These are phyloP conservation scores for Waltergamsia citrina DNA, from an alignment of 2,329 filamentous ascomycete species.

Conservation along the genomic window DNA sequence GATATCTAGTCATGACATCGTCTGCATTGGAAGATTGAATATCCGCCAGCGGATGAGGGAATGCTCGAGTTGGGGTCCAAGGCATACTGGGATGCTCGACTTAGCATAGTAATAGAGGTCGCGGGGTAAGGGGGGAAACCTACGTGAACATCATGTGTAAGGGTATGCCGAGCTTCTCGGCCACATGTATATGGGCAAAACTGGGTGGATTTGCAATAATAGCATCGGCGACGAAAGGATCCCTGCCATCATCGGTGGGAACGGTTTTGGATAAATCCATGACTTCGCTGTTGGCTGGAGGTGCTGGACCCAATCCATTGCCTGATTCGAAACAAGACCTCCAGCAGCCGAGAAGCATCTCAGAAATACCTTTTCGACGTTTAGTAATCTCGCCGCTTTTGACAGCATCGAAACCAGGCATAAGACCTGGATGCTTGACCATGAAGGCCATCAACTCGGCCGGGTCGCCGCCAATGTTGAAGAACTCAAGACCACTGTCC, in stretches of 20 bases:
- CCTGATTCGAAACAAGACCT: constrained; percentile 74
- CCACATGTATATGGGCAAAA: constrained; percentile 67
- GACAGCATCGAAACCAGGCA: constrained; percentile 72
- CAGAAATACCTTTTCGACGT: constrained; percentile 63
- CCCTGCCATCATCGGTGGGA: constrained; percentile 29
- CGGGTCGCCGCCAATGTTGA: constrained; percentile 67
- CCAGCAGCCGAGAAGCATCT: constrained; percentile 82
- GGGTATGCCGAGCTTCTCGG: constrained; percentile 66
- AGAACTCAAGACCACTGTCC: constrained; percentile 66
- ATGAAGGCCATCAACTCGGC: constrained; percentile 78
- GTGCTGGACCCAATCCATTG: constrained; percentile 47
- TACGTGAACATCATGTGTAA: constrained; percentile 86
- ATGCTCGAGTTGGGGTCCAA: constrained; percentile 77
- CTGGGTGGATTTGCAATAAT: constrained; percentile 74
- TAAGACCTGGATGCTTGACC: constrained; percentile 80
- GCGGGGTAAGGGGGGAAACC: constrained; percentile 18
- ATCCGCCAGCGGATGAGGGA: constrained; percentile 80
- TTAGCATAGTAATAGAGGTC: neutral
- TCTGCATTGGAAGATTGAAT: constrained; percentile 70
- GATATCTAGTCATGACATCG: constrained; percentile 67
- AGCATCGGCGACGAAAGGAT: constrained; percentile 73
- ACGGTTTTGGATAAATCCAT: constrained; percentile 24
- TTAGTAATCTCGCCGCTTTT: constrained; percentile 69
- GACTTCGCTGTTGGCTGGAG: constrained; percentile 33
- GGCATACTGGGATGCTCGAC: constrained; percentile 56